Conservation (phyloP, 371 early-diverging fungal genomes). For the Zancudomyces culisetae region DNA sequence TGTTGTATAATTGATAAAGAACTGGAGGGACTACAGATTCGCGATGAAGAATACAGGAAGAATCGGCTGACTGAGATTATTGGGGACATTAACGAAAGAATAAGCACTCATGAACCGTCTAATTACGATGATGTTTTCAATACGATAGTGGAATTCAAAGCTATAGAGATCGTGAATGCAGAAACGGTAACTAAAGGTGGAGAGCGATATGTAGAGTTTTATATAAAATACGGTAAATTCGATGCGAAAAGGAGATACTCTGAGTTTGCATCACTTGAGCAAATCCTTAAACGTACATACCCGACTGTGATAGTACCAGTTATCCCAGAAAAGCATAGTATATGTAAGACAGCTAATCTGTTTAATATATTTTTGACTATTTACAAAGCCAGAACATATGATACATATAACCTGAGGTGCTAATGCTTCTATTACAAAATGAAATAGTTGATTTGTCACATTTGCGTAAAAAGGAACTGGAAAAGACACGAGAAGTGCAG, state of each 20-base stretch:
- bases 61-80: too few relatives aligned
- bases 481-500: slow-evolving; percentile 39
- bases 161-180: neutral
- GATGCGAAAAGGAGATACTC: slow-evolving; percentile 63
- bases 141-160: neutral
- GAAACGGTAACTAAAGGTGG: neutral
- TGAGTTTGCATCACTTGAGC: slow-evolving; percentile 78
- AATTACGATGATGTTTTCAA: too few relatives aligned
- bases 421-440: neutral
- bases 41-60: too few relatives aligned
- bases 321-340: slow-evolving; percentile 84
- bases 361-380: too few relatives aligned
- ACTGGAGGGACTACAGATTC: too few relatives aligned
- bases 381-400: slow-evolving; percentile 1
- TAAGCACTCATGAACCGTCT: too few relatives aligned
- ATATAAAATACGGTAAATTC: neutral
- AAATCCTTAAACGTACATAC: slow-evolving; percentile 45
- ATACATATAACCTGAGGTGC: too few relatives aligned
- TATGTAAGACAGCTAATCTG: slow-evolving; percentile 35
- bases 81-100: too few relatives aligned
- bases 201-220: neutral
- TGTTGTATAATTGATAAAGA: too few relatives aligned
- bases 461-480: neutral
- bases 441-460: neutral
- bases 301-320: slow-evolving; percentile 76